These are phyloP conservation scores for Peronospora destructor DNA, from an alignment of 352 stramenopile species.

Conservation along the genomic window DNA sequence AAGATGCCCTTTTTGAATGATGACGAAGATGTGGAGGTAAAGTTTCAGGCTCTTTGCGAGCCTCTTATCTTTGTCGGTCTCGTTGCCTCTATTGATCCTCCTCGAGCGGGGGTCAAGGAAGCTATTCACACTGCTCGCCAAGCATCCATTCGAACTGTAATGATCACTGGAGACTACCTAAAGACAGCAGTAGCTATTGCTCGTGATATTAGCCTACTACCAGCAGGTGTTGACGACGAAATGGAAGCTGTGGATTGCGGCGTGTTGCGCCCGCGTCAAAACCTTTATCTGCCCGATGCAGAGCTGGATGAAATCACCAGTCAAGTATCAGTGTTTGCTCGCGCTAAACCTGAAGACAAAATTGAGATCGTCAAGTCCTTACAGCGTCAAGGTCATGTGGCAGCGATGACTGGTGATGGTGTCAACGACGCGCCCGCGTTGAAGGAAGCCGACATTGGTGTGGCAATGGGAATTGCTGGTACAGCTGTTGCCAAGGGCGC, in stretches of 20 bases:
- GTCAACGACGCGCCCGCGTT: constrained; percentile 97
- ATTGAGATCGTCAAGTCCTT: constrained; percentile 92
- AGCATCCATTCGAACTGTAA: constrained; percentile 65
- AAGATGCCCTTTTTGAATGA: constrained; percentile 37
- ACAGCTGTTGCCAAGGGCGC: constrained; percentile 96
- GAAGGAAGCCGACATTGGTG: constrained; percentile 93
- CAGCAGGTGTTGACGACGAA: constrained; percentile 33
- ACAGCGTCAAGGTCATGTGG: constrained; percentile 71
- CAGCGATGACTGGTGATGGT: constrained; percentile 97
- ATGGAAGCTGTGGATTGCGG: constrained; percentile 64
- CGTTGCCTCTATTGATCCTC: constrained; percentile 86
- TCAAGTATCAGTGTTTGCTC: constrained; percentile 87
- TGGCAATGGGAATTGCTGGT: constrained; percentile 95
- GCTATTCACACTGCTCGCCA: constrained; percentile 48
- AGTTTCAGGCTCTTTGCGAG: constrained; percentile 55
- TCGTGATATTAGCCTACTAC: constrained; percentile 85
- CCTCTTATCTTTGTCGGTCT: constrained; percentile 89
- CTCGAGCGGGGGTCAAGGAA: constrained; percentile 47
- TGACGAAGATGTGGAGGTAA: constrained; percentile 48
- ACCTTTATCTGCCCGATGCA: constrained; percentile 41
- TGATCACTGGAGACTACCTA: constrained; percentile 93
- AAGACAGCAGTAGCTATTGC: constrained; percentile 93
- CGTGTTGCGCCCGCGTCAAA: constrained; percentile 38
- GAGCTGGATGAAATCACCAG: constrained; percentile 85
- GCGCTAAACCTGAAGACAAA: constrained; percentile 93